These are phyloP conservation scores for Talaromyces pinophilus DNA, from an alignment of 2,329 filamentous ascomycete genomes.

Conservation along the genomic window DNA sequence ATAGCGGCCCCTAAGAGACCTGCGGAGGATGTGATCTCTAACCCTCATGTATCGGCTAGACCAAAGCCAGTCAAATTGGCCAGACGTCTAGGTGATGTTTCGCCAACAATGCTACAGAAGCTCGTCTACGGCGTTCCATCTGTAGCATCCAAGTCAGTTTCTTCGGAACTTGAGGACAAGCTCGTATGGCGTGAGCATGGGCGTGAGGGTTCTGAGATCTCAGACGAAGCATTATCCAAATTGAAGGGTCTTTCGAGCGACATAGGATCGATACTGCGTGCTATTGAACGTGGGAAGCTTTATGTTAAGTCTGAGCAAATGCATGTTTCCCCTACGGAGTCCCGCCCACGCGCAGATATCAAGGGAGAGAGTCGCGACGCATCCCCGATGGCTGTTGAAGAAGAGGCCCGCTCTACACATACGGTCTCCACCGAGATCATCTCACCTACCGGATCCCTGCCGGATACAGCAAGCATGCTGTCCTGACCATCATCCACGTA, in stretches of 20 bases:
- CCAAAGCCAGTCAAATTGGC: constrained; percentile 40
- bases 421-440: constrained; percentile 21
- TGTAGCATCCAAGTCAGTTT: constrained; percentile 36
- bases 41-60: constrained; percentile 31
- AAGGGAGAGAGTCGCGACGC: constrained; percentile 26
- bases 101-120: constrained; percentile 35
- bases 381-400: constrained; percentile 26
- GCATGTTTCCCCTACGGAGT: constrained; percentile 38
- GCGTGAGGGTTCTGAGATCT: constrained; percentile 35
- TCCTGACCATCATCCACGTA: background rate
- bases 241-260: constrained; percentile 42
- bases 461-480: constrained; percentile 17
- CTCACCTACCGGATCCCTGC: constrained; percentile 13
- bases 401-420: constrained; percentile 27
- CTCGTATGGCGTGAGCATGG: constrained; percentile 37
- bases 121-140: constrained; percentile 37
- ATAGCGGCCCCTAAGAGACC: constrained; percentile 35
- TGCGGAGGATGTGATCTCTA: constrained; percentile 38
- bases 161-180: constrained; percentile 37
- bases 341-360: constrained; percentile 28
- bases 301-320: constrained; percentile 33
- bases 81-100: constrained; percentile 35
- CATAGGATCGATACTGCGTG: constrained; percentile 37
- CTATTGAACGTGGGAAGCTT: constrained; percentile 39
- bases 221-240: constrained; percentile 42